phyloP scores from a whole-genome alignment of 768 basidiomycete species.

The Cystofilobasidium bisporidii region DNA sequence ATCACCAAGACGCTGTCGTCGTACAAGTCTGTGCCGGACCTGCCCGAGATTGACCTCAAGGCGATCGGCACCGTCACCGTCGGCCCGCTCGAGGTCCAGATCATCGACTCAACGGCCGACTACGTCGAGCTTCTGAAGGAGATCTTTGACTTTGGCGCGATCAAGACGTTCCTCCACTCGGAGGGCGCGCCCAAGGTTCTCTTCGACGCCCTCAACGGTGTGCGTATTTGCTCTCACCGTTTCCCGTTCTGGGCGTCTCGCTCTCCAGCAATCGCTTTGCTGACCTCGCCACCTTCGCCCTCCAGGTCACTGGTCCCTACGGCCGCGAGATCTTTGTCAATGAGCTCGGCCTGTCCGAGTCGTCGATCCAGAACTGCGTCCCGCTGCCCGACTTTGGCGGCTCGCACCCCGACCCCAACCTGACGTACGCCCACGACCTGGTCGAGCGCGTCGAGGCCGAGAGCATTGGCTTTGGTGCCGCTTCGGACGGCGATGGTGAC shows the following conservation, averaged over 20 bases:
- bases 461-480: slow-evolving; percentile 84
- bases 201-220: slow-evolving; percentile 92
- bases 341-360: slow-evolving; percentile 65
- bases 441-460: slow-evolving; percentile 84
- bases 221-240: not conserved
- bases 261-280: not conserved
- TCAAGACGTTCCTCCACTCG: slow-evolving; percentile 77
- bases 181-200: slow-evolving; percentile 52
- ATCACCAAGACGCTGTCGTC: slow-evolving; percentile 72
- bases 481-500: slow-evolving; percentile 95
- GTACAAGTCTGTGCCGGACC: slow-evolving; percentile 70
- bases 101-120: slow-evolving; percentile 89
- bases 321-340: slow-evolving; percentile 77
- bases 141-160: slow-evolving; percentile 90
- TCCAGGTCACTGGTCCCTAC: slow-evolving; percentile 76
- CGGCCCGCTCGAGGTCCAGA: slow-evolving; percentile 72
- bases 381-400: slow-evolving; percentile 95
- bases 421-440: slow-evolving; percentile 90
- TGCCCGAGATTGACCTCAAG: slow-evolving; percentile 68
- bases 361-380: slow-evolving; percentile 78
- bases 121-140: slow-evolving; percentile 71
- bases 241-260: too few species aligned
- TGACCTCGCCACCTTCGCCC: not conserved
- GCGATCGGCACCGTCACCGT: slow-evolving; percentile 68
- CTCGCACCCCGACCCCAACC: slow-evolving; percentile 94